Percentiles rank a stretch among this genome's conserved stretches.
Evolutionary conservation across 805 yeast genomes (phyloP).

Genomic region (Saccharomyces mikatae): DNA sequence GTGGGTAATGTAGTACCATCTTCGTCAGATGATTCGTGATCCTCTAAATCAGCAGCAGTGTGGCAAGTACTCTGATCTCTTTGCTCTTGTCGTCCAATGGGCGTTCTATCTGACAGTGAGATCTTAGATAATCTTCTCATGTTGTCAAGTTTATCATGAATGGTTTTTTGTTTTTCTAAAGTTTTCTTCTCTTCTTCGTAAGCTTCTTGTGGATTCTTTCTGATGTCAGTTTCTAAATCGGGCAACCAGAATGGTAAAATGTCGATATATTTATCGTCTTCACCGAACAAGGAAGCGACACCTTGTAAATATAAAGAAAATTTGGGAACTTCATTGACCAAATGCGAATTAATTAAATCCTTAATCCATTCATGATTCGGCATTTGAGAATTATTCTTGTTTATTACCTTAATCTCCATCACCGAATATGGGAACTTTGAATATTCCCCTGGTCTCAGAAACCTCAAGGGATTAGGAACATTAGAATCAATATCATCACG

Average conservation of each 20-base stretch:
- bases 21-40: conserved; percentile 47
- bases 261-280: conserved; percentile 68
- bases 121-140: conserved; percentile 30
- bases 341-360: conserved; percentile 72
- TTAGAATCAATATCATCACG: conserved; percentile 81
- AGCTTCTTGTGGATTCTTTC: conserved; percentile 70
- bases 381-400: conserved; percentile 19
- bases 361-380: conserved; percentile 60
- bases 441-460: conserved; percentile 79
- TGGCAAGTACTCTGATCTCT: not conserved
- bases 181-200: conserved; percentile 57
- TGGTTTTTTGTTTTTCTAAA: conserved; percentile 38
- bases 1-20: conserved; percentile 14
- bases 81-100: conserved; percentile 1
- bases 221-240: conserved; percentile 72
- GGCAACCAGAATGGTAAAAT: conserved; percentile 92
- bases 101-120: conserved; percentile 6
- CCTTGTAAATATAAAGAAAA: conserved; percentile 93
- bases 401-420: conserved; percentile 72
- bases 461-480: conserved; percentile 56
- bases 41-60: conserved; percentile 43
- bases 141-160: conserved; percentile 30
- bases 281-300: conserved; percentile 76
- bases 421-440: conserved; percentile 84
- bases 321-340: conserved; percentile 89